Evolutionary conservation across 441 rosid species (phyloP), one percentile per base, ranked within the genome.

Genomic region (Biscutella auriculata): DNA sequence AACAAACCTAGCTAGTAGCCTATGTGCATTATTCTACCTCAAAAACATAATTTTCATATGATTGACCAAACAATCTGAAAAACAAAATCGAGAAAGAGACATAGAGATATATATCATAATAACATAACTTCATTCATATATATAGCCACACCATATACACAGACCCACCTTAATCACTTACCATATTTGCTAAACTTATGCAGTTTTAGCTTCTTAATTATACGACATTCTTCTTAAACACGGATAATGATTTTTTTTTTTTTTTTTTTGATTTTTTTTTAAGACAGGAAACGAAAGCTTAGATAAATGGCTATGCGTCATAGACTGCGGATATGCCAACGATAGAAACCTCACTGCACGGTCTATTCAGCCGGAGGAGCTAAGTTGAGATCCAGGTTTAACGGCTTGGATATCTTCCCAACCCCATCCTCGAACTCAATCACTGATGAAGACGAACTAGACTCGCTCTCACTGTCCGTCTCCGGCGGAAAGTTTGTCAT

Each of bases 401-500:
- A 53, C 50, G 68, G 67, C 45, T 60, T 51, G 61, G 2, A 9
- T 32, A 56, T 65, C 32, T 56, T 64, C 9, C 28, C 73, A 12
- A 10, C 30, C 15, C 55, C 48, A 6, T 48, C 68, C 15, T 70
- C 72, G 17, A 66, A 68, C 57, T 82, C 87, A 4, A 82, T 66
- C 42, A 67, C 79, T 1, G 95, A 77, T n/a, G n/a, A n/a, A 3
- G 85, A 82, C 6, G 95, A 77, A 13, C 72, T 85, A 3, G 92
- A 82, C 46, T 79, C 89, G 43, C 92, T 82, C 59, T 77, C 73
- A 46, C 72, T 54, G 8, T 57, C 61, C 54, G 53, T 28, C 72
- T 39, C 19, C 53, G 16, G 45, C 34, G 41, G 16, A 27, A 46
- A 73, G 53, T 46, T 46, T 23, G 40, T 8, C 70, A 40, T 33